phyloP scores from a whole-genome alignment of 192 early-diverging fungal genomes.

The Backusella sp. region DNA sequence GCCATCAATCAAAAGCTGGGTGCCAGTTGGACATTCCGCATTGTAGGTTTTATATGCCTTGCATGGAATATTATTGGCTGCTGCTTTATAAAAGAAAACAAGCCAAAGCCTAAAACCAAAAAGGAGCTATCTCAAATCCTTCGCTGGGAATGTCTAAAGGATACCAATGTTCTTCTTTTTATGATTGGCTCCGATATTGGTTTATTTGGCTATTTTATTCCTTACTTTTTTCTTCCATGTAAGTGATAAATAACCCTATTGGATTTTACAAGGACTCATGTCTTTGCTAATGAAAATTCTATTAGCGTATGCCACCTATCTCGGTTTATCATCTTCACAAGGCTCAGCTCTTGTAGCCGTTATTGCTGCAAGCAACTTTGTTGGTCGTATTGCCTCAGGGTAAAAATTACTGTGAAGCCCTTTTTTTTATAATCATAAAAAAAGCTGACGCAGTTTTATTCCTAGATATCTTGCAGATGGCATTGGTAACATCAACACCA shows the following conservation, averaged over 20 bases:
- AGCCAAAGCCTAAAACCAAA: not conserved
- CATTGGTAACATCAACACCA: constrained; percentile 31
- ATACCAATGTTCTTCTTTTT: constrained; percentile 23
- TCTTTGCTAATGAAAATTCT: not conserved
- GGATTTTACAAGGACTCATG: too few relatives aligned
- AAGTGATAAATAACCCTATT: not conserved
- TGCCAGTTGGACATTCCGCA: constrained; percentile 43
- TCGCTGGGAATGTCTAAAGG: constrained; percentile 13
- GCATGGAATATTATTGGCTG: not conserved
- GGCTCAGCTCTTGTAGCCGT: constrained; percentile 21
- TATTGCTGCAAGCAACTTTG: constrained; percentile 17
- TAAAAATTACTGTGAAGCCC: not conserved
- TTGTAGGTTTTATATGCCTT: constrained; percentile 25
- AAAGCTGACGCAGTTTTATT: not conserved
- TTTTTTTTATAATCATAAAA: not conserved
- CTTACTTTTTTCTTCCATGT: constrained; percentile 30
- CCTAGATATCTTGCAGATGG: constrained; percentile 15
- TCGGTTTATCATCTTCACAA: constrained; percentile 24
- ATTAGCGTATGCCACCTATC: constrained; percentile 19
- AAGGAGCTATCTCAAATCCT: constrained; percentile 18
- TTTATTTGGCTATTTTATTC: constrained; percentile 27
- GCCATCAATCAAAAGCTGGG: constrained; percentile 53
- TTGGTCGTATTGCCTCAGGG: constrained; percentile 25
- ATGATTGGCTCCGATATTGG: constrained; percentile 14
- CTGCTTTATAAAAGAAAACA: constrained; percentile 8